A percentile compares a stretch with the other conserved stretches of the same genome.
phyloP scores from a whole-genome alignment of 352 stramenopile species.

The Pythium phragmitis region DNA sequence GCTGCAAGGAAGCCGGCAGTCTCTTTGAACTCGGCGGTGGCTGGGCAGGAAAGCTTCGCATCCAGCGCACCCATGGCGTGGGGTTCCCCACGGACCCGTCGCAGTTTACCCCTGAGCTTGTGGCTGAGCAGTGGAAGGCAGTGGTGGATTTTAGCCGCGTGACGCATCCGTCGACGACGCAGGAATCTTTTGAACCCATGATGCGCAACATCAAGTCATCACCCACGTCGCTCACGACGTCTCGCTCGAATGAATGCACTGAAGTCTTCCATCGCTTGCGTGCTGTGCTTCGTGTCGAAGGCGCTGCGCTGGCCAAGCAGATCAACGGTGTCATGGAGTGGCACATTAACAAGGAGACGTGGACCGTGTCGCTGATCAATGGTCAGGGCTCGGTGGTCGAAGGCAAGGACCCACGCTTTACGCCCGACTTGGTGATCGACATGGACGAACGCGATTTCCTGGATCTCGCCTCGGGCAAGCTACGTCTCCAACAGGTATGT shows the following conservation, averaged over 20 bases:
- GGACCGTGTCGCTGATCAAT: constrained; percentile 59
- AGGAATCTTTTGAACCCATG: constrained; percentile 76
- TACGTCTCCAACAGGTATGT: constrained; percentile 56
- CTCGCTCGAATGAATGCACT: constrained; percentile 49
- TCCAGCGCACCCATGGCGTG: constrained; percentile 69
- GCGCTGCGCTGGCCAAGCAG: constrained; percentile 46
- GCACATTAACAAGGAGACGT: constrained; percentile 72
- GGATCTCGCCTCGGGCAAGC: constrained; percentile 50
- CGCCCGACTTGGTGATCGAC: constrained; percentile 55
- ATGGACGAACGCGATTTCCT: constrained; percentile 74
- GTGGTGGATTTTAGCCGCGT: constrained; percentile 65
- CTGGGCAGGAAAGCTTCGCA: constrained; percentile 63
- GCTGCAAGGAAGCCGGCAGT: constrained; percentile 48
- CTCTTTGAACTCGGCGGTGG: constrained; percentile 65
- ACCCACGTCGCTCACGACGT: constrained; percentile 53
- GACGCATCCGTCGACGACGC: constrained; percentile 64
- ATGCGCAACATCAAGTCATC: constrained; percentile 63
- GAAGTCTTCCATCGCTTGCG: constrained; percentile 60
- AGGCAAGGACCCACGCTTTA: constrained; percentile 45
- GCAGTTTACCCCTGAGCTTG: constrained; percentile 60
- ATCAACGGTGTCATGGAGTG: constrained; percentile 65
- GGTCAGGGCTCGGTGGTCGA: constrained; percentile 48
- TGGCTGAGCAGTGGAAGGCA: constrained; percentile 67
- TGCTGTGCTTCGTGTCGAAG: constrained; percentile 40
- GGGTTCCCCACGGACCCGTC: constrained; percentile 58